Base-by-base conservation (phyloP, 2,329 filamentous ascomycete genomes). In the Hypomyces perniciosus region DNA sequence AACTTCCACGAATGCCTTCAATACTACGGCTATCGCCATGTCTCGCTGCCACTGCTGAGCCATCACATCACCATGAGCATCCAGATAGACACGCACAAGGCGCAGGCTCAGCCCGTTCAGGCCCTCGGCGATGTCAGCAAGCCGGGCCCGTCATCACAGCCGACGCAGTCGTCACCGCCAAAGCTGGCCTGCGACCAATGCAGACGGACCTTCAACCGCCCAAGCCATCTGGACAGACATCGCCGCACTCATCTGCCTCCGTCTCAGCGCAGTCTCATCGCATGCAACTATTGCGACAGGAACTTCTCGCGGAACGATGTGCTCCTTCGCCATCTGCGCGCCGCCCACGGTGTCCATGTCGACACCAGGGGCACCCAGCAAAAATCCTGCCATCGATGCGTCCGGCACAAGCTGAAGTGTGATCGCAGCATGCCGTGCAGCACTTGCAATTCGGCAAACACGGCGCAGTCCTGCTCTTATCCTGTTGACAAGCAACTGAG, bases 221-320 rank as follows among this genome's bases (percentile, higher is more conserved):
- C 58, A 1, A 61, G 59, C 37, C 61, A 64, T 39, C 54, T 62
- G 6, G 55, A 60, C n/a, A 59, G 62, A 4, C 63, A 66, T 48
- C 58, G 56, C 27, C 54, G 58, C 26, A 62, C 62, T 2, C 62
- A 66, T 47, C 50, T 59, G 9, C 61, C 61, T 1, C 51, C 54
- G 3, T 54, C 56, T 4, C 56, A 55, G 29, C 59, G 59, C 2
- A 57, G 54, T 1, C 41, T 54, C 1, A 46, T 62, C 5, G 49
- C 55, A 9, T 65, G 62, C 34, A 44, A 44, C 5, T 47, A 55
- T 26, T 65, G 63, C 38, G 53, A 53, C 9, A 57, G 60, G 39
- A 55, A 54, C 2, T 60, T 61, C 37, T 55, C 58, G 8, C 51
- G 61, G 9, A 54, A 58, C 28, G 61, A 64, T 20, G 59, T 64